A percentile compares a stretch with the other conserved stretches of the same genome.
These are phyloP conservation scores for Mallotus japonicus DNA, from an alignment of 441 rosid species.

Conservation along the genomic window DNA sequence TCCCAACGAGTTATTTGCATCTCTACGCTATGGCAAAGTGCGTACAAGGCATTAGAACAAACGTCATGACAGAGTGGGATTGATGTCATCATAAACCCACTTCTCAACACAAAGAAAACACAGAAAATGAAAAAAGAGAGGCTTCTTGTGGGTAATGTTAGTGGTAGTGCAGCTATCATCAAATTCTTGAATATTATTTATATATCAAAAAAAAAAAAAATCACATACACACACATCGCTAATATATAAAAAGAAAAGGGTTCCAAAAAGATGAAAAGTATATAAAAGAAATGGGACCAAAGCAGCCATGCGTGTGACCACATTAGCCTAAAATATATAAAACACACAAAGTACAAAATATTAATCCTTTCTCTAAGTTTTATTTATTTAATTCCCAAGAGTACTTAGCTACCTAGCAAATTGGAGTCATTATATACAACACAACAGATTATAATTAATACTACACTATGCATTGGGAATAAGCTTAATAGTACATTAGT, in stretches of 20 bases:
- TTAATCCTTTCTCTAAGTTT: background rate
- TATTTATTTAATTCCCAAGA: too few species aligned
- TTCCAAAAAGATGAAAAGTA: constrained; percentile 40
- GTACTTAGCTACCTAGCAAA: background rate
- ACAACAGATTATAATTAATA: too few species aligned
- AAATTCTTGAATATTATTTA: constrained; percentile 39
- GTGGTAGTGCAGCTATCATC: constrained; percentile 61
- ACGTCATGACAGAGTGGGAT: constrained; percentile 61
- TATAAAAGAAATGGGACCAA: constrained; percentile 48
- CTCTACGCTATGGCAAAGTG: constrained; percentile 16
- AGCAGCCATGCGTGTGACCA: constrained; percentile 81
- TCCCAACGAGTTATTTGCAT: background rate
- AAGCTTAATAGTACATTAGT: background rate
- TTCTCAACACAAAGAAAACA: background rate
- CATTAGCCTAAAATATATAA: constrained; percentile 11
- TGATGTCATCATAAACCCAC: constrained; percentile 49
- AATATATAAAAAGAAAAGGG: constrained; percentile 24
- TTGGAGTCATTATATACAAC: background rate
- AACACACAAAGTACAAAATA: constrained; percentile 5
- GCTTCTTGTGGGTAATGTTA: constrained; percentile 35
- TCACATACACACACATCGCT: too few species aligned
- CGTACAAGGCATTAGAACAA: background rate
- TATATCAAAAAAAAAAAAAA: background rate
- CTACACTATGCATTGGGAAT: background rate
- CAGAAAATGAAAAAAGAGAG: constrained; percentile 1